These are phyloP conservation scores for Boletus pseudo-olivaceus DNA, from an alignment of 768 basidiomycete genomes.

Conservation along the genomic window DNA sequence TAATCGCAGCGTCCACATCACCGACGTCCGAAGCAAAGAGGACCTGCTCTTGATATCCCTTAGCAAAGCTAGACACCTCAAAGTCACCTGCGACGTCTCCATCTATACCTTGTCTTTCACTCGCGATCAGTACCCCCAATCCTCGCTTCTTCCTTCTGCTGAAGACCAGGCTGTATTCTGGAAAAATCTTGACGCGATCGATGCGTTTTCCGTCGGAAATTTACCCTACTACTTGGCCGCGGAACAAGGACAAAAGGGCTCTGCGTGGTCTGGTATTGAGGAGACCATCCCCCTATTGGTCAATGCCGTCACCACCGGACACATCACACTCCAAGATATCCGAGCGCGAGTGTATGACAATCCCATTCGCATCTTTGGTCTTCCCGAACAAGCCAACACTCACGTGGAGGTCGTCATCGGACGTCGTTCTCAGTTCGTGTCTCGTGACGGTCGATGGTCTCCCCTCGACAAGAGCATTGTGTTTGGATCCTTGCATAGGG, in stretches of 20 bases:
- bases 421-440: slow-evolving; percentile 57
- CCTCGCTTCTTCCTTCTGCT: slow-evolving; percentile 61
- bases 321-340: slow-evolving; percentile 80
- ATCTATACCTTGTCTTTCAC: slow-evolving; percentile 90
- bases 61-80: slow-evolving; percentile 90
- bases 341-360: slow-evolving; percentile 85
- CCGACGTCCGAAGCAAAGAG: slow-evolving; percentile 81
- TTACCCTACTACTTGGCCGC: slow-evolving; percentile 73
- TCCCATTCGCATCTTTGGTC: slow-evolving; percentile 85
- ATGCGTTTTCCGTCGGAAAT: slow-evolving; percentile 88
- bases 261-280: slow-evolving; percentile 75
- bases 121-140: slow-evolving; percentile 64
- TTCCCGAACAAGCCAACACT: slow-evolving; percentile 82
- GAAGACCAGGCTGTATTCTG: slow-evolving; percentile 83
- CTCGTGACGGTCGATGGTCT: slow-evolving; percentile 67
- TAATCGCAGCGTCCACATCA: slow-evolving; percentile 83
- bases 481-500: slow-evolving; percentile 81
- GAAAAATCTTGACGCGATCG: slow-evolving; percentile 79
- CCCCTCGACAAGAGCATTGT: slow-evolving; percentile 64
- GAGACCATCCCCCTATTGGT: slow-evolving; percentile 87
- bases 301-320: slow-evolving; percentile 76
- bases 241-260: slow-evolving; percentile 56
- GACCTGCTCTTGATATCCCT: slow-evolving; percentile 89
- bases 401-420: slow-evolving; percentile 92
- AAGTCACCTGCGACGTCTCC: slow-evolving; percentile 95